Conservation (phyloP, 1,139 yeast species). For the Wickerhamiella infanticola region DNA sequence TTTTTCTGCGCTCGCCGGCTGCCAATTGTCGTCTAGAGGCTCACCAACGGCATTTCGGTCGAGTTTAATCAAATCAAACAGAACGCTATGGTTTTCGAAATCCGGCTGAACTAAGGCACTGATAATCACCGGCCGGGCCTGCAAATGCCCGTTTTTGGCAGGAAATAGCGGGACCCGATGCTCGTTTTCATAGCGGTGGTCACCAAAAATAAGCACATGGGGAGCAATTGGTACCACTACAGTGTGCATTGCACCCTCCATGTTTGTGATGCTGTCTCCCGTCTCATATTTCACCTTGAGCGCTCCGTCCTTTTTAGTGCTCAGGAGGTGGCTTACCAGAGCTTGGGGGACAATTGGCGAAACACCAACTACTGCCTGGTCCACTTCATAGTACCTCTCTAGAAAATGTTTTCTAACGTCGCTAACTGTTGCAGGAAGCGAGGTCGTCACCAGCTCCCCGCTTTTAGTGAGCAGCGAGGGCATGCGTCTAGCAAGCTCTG, state of each 20-base stretch:
- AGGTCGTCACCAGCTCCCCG: neutral
- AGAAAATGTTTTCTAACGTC: neutral
- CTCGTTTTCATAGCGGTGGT: conserved; percentile 4
- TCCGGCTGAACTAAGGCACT: conserved; percentile 15
- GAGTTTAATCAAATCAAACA: conserved; percentile 7
- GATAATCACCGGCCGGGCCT: conserved; percentile 8
- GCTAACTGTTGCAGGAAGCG: neutral
- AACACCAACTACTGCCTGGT: neutral
- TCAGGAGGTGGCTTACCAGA: conserved; percentile 7
- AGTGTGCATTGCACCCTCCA: conserved; percentile 11
- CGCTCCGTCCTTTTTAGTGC: conserved; percentile 6
- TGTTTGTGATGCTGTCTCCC: conserved; percentile 10
- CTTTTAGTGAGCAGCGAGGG: neutral
- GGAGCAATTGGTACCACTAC: conserved; percentile 11
- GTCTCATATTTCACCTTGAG: conserved; percentile 6
- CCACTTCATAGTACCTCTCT: neutral
- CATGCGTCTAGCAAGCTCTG: neutral
- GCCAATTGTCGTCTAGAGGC: neutral
- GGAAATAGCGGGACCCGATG: conserved; percentile 8
- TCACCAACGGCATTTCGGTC: conserved; percentile 3
- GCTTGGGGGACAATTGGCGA: conserved; percentile 3
- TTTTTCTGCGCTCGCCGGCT: conserved; percentile 1
- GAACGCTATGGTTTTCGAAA: conserved; percentile 10
- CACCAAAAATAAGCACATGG: conserved; percentile 9
- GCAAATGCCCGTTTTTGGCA: neutral